A percentile compares a stretch with the other conserved stretches of the same genome.
phyloP scores from a whole-genome alignment of 805 yeast genomes.

The Candida pini region DNA sequence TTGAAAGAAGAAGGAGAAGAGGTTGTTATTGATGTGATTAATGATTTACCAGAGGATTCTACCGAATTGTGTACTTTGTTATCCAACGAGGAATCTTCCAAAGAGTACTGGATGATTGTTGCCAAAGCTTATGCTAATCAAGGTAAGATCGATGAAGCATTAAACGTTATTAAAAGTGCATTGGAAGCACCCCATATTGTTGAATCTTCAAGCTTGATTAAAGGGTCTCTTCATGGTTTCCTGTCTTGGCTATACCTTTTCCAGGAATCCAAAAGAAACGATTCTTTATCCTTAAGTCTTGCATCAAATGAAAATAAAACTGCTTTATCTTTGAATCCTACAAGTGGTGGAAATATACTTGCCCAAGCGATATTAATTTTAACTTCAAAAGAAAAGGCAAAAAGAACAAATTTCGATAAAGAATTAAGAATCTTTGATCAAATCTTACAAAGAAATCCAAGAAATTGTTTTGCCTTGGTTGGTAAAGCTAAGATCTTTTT shows the following conservation, averaged over 20 bases:
- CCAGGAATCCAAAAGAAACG: constrained; percentile 28
- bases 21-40: constrained; percentile 73
- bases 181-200: constrained; percentile 32
- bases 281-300: constrained; percentile 19
- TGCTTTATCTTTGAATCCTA: constrained; percentile 42
- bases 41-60: constrained; percentile 87
- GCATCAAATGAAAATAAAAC: constrained; percentile 32
- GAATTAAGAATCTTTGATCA: constrained; percentile 67
- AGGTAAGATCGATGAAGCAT: constrained; percentile 54
- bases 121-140: constrained; percentile 74
- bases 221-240: constrained; percentile 52
- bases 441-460: constrained; percentile 46
- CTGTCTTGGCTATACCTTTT: constrained; percentile 69
- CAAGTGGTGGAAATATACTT: constrained; percentile 46
- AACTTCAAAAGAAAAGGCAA: constrained; percentile 59
- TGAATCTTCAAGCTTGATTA: constrained; percentile 35
- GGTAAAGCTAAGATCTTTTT: constrained; percentile 82
- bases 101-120: constrained; percentile 78
- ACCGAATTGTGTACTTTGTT: constrained; percentile 72
- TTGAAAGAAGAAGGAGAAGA: constrained; percentile 72
- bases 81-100: constrained; percentile 71
- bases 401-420: constrained; percentile 58
- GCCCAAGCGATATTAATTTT: constrained; percentile 62
- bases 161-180: constrained; percentile 58
- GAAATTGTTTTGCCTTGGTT: constrained; percentile 68